Conservation (phyloP, 2,329 filamentous ascomycete genomes). For the Penicillium frequentans region DNA sequence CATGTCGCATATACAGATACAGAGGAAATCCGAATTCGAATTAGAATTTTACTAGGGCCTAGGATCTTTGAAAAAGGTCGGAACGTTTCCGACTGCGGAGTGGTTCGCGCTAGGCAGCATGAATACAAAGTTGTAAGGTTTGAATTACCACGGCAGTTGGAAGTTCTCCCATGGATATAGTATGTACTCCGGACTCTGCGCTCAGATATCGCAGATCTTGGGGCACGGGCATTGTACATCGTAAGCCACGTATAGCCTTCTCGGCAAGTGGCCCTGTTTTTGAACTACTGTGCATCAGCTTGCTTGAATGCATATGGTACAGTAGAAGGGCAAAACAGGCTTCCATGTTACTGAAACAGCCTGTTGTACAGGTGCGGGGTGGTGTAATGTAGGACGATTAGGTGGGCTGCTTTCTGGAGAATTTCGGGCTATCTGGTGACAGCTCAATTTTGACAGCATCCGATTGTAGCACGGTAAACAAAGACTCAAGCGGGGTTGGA, state of each 20-base stretch:
- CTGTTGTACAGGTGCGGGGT: neutral
- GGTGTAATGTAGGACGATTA: neutral
- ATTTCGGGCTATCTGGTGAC: neutral
- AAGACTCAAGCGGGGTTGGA: neutral
- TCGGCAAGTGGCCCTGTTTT: neutral
- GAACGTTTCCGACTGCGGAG: neutral
- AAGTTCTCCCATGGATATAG: neutral
- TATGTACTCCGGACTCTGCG: neutral
- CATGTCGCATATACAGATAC: neutral
- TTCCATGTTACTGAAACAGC: neutral
- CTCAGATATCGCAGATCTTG: neutral
- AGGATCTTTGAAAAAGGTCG: neutral
- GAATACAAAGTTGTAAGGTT: neutral
- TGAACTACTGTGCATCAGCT: neutral
- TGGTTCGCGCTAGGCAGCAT: neutral
- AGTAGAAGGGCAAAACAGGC: neutral
- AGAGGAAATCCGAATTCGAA: neutral
- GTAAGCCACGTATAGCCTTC: neutral
- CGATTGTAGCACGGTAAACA: neutral
- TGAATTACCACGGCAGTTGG: neutral
- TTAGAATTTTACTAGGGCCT: neutral
- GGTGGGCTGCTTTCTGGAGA: neutral
- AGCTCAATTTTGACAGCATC: neutral
- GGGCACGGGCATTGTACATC: neutral
- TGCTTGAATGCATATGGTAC: neutral